Conservation (phyloP, 139 green algal genomes). For the Dunaliella primolecta region DNA sequence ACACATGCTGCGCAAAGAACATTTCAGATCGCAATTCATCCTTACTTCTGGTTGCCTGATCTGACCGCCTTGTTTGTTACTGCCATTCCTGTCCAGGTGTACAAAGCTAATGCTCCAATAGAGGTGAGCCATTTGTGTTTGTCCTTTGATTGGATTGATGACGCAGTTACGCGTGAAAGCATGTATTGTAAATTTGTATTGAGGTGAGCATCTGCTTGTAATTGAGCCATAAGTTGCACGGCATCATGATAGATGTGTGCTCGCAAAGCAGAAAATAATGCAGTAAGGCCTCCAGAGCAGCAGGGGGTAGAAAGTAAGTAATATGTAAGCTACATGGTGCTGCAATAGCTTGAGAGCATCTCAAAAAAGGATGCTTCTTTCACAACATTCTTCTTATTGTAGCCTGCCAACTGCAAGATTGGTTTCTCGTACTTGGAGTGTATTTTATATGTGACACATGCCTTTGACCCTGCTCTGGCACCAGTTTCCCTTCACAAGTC, state of each 20-base stretch:
- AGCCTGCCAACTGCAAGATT: too few species aligned
- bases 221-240: not conserved
- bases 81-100: constrained; percentile 58
- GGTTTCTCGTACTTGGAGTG: not conserved
- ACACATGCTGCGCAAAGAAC: constrained; percentile 11
- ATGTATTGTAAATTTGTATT: not conserved
- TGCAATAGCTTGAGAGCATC: too few species aligned
- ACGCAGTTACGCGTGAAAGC: not conserved
- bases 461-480: not conserved
- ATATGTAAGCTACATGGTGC: too few species aligned
- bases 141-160: not conserved
- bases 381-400: too few species aligned
- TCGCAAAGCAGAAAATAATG: too few species aligned
- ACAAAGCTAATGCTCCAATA: constrained; percentile 26
- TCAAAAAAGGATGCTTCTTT: not conserved
- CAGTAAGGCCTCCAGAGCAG: too few species aligned
- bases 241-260: not conserved
- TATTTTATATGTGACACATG: not conserved
- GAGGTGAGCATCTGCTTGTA: not conserved
- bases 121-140: constrained; percentile 13
- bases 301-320: too few species aligned
- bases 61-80: constrained; percentile 33
- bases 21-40: not conserved
- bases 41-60: constrained; percentile 14
- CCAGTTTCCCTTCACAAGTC: not conserved